Percentiles rank a stretch among this genome's conserved stretches.
Conservation (phyloP, 768 basidiomycete genomes). For the Lentinula edodes region DNA sequence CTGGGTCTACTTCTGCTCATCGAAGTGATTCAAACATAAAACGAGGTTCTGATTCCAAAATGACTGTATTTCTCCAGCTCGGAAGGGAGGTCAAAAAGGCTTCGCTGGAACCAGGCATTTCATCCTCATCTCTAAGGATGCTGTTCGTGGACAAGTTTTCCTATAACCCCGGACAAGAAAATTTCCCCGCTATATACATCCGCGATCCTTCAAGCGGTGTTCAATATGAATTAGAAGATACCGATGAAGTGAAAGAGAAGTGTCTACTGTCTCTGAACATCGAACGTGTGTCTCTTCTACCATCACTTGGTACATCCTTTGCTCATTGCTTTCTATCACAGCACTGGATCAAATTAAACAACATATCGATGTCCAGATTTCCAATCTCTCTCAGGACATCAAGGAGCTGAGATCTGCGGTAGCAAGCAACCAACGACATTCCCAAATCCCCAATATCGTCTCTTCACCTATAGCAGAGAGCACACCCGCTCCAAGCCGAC, state of each 20-base stretch:
- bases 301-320: constrained; percentile 1
- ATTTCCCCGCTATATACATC: constrained; percentile 94
- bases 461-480: constrained; percentile 46
- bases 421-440: constrained; percentile 44
- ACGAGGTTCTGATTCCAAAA: constrained; percentile 24
- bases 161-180: constrained; percentile 88
- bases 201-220: constrained; percentile 89
- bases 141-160: constrained; percentile 94
- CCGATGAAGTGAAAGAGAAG: constrained; percentile 86
- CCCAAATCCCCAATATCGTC: constrained; percentile 38
- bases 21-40: constrained; percentile 8
- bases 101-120: constrained; percentile 59
- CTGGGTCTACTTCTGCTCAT: constrained; percentile 6
- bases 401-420: constrained; percentile 80
- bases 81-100: constrained; percentile 90
- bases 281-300: constrained; percentile 69
- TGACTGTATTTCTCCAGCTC: constrained; percentile 83
- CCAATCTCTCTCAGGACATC: constrained; percentile 77
- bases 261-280: constrained; percentile 90
- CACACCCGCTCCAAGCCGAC: constrained; percentile 60
- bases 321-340: constrained; percentile 24
- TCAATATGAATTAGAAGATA: constrained; percentile 93
- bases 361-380: constrained; percentile 92
- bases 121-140: constrained; percentile 72
- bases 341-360: constrained; percentile 98